Evolutionary conservation across 495 filamentous ascomycete genomes (phyloP), one percentile per base, ranked within the genome.

Genomic region (Xylaria nigripes): DNA sequence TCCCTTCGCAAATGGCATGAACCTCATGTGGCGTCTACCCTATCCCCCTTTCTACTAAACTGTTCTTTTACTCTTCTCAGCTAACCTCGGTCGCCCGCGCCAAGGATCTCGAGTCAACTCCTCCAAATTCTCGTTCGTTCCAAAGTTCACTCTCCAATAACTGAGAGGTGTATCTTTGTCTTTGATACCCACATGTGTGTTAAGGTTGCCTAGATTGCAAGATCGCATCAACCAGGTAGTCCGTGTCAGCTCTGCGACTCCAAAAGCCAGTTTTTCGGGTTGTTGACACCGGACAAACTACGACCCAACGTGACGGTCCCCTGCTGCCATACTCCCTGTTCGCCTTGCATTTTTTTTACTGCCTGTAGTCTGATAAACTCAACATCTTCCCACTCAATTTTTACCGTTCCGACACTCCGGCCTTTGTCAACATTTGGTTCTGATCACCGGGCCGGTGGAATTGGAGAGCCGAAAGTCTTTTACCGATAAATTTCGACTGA

Each of bases 221-320:
- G 15, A 34, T 34, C 45, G 51, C 51, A 13, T 42, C 24, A 42
- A 4, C 22, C 18, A 9, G 19, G 23, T 19, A n/a, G 27, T 38
- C 24, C 53, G 46, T 45, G 53, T 56, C 46, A 44, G 38, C 23
- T 36, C 27, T 21, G 24, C 46, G 21, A 23, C 45, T 16, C 9
- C 38, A 29, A 49, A 34, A 34, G 27, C 46, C 38, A 13, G 27
- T 34, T 5, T 44, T 51, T 7, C 22, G 36, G 49, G 49, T 43
- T n/a, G 18, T 43, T n/a, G 6, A 30, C 15, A 2, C 48, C 45
- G 18, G 46, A 45, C 53, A 32, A 22, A 25, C 45, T 32, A 32
- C 38, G 46, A 50, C 53, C 53, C 53, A 56, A 38, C 53, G 8
- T 46, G 40, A 50, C 53, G 53, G 53, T 50, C 12, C 40, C 36